These are phyloP conservation scores for Lipomyces sp. DNA, from an alignment of 805 yeast genomes.

Conservation along the genomic window DNA sequence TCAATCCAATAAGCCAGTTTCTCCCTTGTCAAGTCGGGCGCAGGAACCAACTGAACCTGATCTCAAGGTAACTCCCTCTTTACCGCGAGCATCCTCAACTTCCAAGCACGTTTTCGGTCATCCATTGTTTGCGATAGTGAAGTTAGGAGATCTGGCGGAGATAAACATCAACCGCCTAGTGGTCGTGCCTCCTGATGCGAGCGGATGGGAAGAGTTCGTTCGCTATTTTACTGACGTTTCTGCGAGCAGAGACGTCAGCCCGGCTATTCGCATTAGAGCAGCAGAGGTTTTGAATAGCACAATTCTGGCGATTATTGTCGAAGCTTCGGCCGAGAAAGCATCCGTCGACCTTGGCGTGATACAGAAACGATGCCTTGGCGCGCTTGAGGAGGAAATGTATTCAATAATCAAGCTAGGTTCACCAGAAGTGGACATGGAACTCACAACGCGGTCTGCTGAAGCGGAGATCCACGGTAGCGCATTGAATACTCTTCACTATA, in stretches of 20 bases:
- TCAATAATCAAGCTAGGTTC: slow-evolving; percentile 17
- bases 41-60: background rate
- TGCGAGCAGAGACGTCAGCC: slow-evolving; percentile 43
- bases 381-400: slow-evolving; percentile 46
- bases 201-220: slow-evolving; percentile 50
- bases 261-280: slow-evolving; percentile 48
- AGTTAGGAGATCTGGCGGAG: slow-evolving; percentile 51
- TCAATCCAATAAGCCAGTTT: no score
- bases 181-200: slow-evolving; percentile 35
- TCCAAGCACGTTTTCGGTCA: slow-evolving; percentile 18
- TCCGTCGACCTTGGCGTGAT: slow-evolving; percentile 21
- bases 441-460: slow-evolving; percentile 45
- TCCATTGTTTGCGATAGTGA: slow-evolving; percentile 48
- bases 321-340: slow-evolving; percentile 13
- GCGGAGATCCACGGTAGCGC: slow-evolving; percentile 63
- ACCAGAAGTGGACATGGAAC: slow-evolving; percentile 25
- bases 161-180: slow-evolving; percentile 52
- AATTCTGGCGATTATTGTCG: slow-evolving; percentile 35
- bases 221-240: slow-evolving; percentile 48
- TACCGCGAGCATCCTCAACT: background rate
- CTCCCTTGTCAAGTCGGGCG: slow-evolving; percentile 3
- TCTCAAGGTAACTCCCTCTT: background rate
- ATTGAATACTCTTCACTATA: slow-evolving; percentile 60
- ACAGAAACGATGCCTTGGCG: slow-evolving; percentile 44
- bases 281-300: slow-evolving; percentile 53